A percentile compares a stretch with the other conserved stretches of the same genome.
Evolutionary conservation across 257 asterid species (phyloP).

Genomic region (Cynanchum wilfordii): DNA sequence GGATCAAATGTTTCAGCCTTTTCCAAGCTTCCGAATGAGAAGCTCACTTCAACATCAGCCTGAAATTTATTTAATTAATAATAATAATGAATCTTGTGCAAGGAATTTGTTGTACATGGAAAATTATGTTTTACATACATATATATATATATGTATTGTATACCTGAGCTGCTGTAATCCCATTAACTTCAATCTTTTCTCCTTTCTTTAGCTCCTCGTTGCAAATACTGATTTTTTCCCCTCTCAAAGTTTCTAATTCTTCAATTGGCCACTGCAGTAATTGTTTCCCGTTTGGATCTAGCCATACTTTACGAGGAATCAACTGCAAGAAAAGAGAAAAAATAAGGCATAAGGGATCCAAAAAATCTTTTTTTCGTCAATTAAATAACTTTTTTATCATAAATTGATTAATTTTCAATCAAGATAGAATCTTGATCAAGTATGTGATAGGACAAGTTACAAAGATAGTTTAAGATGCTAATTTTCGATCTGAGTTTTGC

Average conservation of each 20-base stretch:
- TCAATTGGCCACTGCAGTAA: conserved; percentile 48
- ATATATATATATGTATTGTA: background rate
- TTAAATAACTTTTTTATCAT: no score
- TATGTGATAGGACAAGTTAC: no score
- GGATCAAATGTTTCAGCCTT: conserved; percentile 57
- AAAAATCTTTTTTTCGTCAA: no score
- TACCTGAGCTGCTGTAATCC: conserved; percentile 47
- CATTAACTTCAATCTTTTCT: conserved; percentile 25
- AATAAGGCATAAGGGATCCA: no score
- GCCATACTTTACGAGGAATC: conserved; percentile 38
- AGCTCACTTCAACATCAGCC: conserved; percentile 72
- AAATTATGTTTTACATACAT: no score
- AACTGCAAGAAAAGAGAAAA: conserved; percentile 18
- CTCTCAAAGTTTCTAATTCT: conserved; percentile 39
- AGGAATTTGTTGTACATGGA: no score
- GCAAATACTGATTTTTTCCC: conserved; percentile 17
- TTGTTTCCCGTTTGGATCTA: conserved; percentile 48
- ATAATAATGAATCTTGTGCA: no score
- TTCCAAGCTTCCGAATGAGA: conserved; percentile 54
- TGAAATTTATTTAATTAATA: conserved; percentile 8
- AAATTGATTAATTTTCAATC: no score
- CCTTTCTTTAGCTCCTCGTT: conserved; percentile 24
- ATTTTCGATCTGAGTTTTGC: no score
- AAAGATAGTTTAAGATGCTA: no score
- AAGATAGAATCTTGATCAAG: no score